phyloP scores from a whole-genome alignment of 2,329 filamentous ascomycete species.

The Colletotrichum navitas region DNA sequence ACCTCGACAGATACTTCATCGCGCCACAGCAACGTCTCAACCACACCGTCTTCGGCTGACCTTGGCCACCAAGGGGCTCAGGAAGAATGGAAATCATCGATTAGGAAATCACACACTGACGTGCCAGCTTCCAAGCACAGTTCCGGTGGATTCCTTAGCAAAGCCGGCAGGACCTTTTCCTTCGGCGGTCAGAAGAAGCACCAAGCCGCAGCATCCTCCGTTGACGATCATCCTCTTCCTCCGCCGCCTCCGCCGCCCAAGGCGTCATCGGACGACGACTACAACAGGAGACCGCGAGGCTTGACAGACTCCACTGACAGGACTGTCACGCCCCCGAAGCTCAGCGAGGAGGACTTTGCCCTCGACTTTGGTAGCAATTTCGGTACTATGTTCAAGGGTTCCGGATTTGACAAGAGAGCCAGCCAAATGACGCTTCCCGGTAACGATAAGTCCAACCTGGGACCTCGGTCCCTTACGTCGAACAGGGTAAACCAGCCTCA shows the following conservation, averaged over 20 bases:
- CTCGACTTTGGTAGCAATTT: conserved; percentile 71
- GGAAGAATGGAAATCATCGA: conserved; percentile 55
- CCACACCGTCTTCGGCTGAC: conserved; percentile 69
- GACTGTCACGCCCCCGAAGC: conserved; percentile 64
- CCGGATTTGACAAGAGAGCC: conserved; percentile 67
- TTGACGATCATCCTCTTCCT: conserved; percentile 52
- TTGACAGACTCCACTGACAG: conserved; percentile 67
- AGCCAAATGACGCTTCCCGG: conserved; percentile 62
- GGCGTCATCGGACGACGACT: conserved; percentile 48
- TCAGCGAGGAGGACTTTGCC: conserved; percentile 58
- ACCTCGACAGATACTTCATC: conserved; percentile 71
- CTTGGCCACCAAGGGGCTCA: conserved; percentile 51
- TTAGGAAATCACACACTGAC: conserved; percentile 56
- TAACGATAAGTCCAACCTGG: conserved; percentile 49
- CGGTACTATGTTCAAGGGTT: conserved; percentile 62
- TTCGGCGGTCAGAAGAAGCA: conserved; percentile 69
- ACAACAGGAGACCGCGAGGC: conserved; percentile 58
- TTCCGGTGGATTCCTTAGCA: conserved; percentile 63
- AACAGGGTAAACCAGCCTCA: conserved; percentile 57
- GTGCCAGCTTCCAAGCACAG: conserved; percentile 61
- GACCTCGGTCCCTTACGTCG: conserved; percentile 60
- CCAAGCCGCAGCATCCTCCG: conserved; percentile 53
- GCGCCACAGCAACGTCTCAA: conserved; percentile 73
- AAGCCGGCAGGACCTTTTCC: conserved; percentile 70
- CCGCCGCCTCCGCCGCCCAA: conserved; percentile 55